A percentile compares a stretch with the other conserved stretches of the same genome.
Conservation (phyloP, 1,139 yeast genomes). For the Yamadazyma songkhlaensis region DNA sequence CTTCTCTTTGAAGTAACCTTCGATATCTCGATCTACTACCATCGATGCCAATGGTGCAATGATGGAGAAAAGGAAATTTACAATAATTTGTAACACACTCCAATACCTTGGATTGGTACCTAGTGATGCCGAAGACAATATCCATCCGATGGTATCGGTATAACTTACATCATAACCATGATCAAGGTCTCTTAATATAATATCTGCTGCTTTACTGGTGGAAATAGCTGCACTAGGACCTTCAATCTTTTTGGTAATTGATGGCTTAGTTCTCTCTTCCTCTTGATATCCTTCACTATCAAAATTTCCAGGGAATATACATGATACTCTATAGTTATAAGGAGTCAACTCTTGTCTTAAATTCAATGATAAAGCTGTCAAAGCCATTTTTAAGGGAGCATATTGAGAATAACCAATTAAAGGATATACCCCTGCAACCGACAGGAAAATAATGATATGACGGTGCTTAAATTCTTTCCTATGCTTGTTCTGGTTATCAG, state of each 20-base stretch:
- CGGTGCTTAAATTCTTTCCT: conserved; percentile 29
- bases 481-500: conserved; percentile 6
- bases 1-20: conserved; percentile 27
- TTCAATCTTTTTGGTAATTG: conserved; percentile 76
- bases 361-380: conserved; percentile 69
- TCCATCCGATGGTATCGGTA: conserved; percentile 87
- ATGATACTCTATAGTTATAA: conserved; percentile 58
- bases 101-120: conserved; percentile 70
- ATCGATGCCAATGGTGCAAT: conserved; percentile 63
- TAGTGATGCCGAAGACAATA: conserved; percentile 62
- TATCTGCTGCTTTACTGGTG: conserved; percentile 63
- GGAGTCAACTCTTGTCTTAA: conserved; percentile 79
- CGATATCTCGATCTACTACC: conserved; percentile 55
- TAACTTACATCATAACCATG: conserved; percentile 72
- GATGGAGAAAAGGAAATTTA: conserved; percentile 51
- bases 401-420: conserved; percentile 90
- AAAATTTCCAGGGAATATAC: conserved; percentile 86
- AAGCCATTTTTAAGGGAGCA: conserved; percentile 85
- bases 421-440: conserved; percentile 80
- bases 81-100: conserved; percentile 51
- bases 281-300: conserved; percentile 80
- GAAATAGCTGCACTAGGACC: conserved; percentile 77
- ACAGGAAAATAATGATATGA: conserved; percentile 74
- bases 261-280: conserved; percentile 85
- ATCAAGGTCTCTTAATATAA: conserved; percentile 54